Evolutionary conservation across 768 basidiomycete species (phyloP).

Genomic region (Tubosaeta brunneosetosa): DNA sequence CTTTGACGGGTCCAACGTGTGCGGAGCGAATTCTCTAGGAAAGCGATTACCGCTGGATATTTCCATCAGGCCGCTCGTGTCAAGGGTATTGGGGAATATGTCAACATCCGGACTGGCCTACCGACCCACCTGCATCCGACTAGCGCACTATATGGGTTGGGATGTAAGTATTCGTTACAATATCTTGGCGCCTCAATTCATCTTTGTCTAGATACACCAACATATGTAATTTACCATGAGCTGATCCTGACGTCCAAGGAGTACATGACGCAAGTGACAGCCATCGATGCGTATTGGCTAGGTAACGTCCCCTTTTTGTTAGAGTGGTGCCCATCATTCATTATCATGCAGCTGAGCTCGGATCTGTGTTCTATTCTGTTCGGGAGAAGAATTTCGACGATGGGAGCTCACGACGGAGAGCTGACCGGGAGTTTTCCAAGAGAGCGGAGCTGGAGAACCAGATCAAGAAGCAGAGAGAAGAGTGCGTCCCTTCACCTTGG

Average conservation of each 20-base stretch:
- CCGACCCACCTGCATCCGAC: slow-evolving; percentile 97
- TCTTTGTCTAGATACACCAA: slow-evolving; percentile 69
- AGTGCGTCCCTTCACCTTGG: slow-evolving; percentile 30
- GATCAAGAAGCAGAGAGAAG: slow-evolving; percentile 81
- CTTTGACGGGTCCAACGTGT: neutral
- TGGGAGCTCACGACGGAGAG: slow-evolving; percentile 65
- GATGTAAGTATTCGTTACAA: slow-evolving; percentile 55
- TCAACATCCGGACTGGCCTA: slow-evolving; percentile 91
- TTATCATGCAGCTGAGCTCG: slow-evolving; percentile 68
- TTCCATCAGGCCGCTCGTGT: slow-evolving; percentile 98
- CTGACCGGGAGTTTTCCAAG: slow-evolving; percentile 89
- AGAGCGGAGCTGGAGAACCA: slow-evolving; percentile 88
- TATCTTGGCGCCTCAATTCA: neutral
- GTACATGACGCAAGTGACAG: slow-evolving; percentile 99
- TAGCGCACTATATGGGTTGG: slow-evolving; percentile 92
- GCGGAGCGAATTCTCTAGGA: slow-evolving; percentile 43
- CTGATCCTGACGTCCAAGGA: slow-evolving; percentile 92
- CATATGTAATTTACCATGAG: slow-evolving; percentile 97
- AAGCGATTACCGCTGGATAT: slow-evolving; percentile 96
- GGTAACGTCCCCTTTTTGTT: slow-evolving; percentile 43
- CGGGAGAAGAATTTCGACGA: slow-evolving; percentile 98
- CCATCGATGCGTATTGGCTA: slow-evolving; percentile 96
- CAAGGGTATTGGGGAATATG: slow-evolving; percentile 98
- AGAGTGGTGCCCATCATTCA: slow-evolving; percentile 2
- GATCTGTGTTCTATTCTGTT: slow-evolving; percentile 95